These are phyloP conservation scores for Phyllosticta paracitricarpa DNA, from an alignment of 2,329 filamentous ascomycete genomes.

Conservation along the genomic window DNA sequence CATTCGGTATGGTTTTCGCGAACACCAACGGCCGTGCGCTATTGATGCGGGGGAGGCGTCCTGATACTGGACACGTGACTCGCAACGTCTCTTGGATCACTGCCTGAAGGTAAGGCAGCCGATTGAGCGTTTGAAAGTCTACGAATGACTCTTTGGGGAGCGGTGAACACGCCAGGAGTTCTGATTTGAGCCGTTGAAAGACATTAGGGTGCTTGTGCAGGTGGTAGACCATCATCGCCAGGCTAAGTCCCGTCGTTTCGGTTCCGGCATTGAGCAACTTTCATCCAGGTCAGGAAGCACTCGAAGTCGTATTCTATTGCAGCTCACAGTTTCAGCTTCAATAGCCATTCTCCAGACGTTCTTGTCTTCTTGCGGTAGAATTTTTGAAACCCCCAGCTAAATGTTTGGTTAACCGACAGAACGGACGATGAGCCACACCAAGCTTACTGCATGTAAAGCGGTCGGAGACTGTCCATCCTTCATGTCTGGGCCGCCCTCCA, in stretches of 20 bases:
- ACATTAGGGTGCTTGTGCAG: slow-evolving; percentile 25
- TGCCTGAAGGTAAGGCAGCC: slow-evolving; percentile 14
- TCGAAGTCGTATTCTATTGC: background rate
- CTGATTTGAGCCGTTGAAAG: slow-evolving; percentile 21
- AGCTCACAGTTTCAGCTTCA: slow-evolving; percentile 19
- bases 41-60: slow-evolving; percentile 13
- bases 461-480: background rate
- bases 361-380: slow-evolving; percentile 28
- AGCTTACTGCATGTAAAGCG: background rate
- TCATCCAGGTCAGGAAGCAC: background rate
- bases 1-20: background rate
- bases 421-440: too few species aligned
- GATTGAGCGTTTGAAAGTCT: slow-evolving; percentile 7
- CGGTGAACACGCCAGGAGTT: slow-evolving; percentile 18
- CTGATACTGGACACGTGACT: slow-evolving; percentile 10
- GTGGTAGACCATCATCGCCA: slow-evolving; percentile 27
- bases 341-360: slow-evolving; percentile 19
- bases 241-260: slow-evolving; percentile 26
- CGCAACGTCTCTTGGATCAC: slow-evolving; percentile 15
- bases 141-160: background rate
- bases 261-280: slow-evolving; percentile 17
- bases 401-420: background rate
- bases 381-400: slow-evolving; percentile 19
- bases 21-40: slow-evolving; percentile 10
- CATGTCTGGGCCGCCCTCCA: background rate